These are phyloP conservation scores for Trapa incisa DNA, from an alignment of 345 rosid species.

Conservation along the genomic window DNA sequence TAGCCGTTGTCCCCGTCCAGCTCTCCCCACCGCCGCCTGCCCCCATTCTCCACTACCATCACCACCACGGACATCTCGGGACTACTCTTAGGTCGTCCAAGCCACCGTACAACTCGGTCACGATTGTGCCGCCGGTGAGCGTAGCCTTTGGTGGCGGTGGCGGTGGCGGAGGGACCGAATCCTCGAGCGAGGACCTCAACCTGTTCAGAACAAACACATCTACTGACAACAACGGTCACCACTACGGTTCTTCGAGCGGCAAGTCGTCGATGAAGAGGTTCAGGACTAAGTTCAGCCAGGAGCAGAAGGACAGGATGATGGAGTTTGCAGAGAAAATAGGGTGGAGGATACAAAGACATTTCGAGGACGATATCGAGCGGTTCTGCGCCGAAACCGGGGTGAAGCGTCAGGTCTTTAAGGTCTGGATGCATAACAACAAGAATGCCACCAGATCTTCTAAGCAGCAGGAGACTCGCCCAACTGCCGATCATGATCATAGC, in stretches of 20 bases:
- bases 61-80: slow-evolving; percentile 28
- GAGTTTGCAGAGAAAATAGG: slow-evolving; percentile 39
- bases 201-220: slow-evolving; percentile 17
- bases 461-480: not conserved
- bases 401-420: slow-evolving; percentile 39
- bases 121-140: slow-evolving; percentile 34
- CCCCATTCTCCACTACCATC: slow-evolving; percentile 11
- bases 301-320: slow-evolving; percentile 44
- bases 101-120: slow-evolving; percentile 29
- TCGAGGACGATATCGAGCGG: slow-evolving; percentile 30
- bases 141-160: slow-evolving; percentile 29
- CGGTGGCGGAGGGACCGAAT: slow-evolving; percentile 18
- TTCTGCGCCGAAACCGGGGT: slow-evolving; percentile 32
- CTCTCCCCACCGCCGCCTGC: slow-evolving; percentile 34
- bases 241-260: slow-evolving; percentile 6
- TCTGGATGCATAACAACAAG: slow-evolving; percentile 60
- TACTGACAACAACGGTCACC: not conserved
- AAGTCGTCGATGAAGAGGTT: slow-evolving; percentile 26
- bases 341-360: slow-evolving; percentile 38
- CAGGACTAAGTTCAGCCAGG: slow-evolving; percentile 36
- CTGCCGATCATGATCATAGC: not conserved
- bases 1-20: slow-evolving; percentile 36
- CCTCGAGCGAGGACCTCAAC: slow-evolving; percentile 49
- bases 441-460: slow-evolving; percentile 27
- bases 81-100: not conserved